Evolutionary conservation across 2,329 filamentous ascomycete species (phyloP).

Genomic region (Pseudogymnoascus sp.): DNA sequence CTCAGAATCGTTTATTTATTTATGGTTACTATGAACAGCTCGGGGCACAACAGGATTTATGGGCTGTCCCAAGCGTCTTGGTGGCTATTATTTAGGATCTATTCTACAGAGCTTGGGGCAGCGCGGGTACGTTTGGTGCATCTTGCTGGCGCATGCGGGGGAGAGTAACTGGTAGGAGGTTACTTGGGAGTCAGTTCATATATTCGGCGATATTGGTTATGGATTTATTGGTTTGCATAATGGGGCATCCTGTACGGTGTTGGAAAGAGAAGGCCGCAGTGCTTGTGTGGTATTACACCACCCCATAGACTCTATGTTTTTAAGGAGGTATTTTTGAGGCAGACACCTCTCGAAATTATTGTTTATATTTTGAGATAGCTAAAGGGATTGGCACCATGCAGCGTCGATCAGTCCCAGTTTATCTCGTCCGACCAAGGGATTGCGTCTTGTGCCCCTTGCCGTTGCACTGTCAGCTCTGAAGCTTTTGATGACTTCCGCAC

Average conservation of each 20-base stretch:
- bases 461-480: conserved; percentile 59
- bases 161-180: neutral
- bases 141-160: neutral
- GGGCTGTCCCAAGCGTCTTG: neutral
- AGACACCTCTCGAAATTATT: neutral
- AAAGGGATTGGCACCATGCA: neutral
- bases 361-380: neutral
- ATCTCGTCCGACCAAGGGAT: conserved; percentile 59
- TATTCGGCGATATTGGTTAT: neutral
- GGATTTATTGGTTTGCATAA: neutral
- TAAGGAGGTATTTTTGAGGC: neutral
- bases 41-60: neutral
- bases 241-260: neutral
- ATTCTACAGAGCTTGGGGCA: neutral
- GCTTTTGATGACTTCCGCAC: conserved; percentile 54
- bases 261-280: neutral
- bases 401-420: neutral
- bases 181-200: neutral
- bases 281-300: neutral
- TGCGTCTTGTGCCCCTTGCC: conserved; percentile 54
- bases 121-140: neutral
- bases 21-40: neutral
- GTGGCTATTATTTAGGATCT: neutral
- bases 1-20: neutral
- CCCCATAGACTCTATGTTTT: neutral